Percentiles rank a stretch among this genome's conserved stretches.
Evolutionary conservation across 2,329 filamentous ascomycete species (phyloP).

Genomic region (Diaporthe ampelina): DNA sequence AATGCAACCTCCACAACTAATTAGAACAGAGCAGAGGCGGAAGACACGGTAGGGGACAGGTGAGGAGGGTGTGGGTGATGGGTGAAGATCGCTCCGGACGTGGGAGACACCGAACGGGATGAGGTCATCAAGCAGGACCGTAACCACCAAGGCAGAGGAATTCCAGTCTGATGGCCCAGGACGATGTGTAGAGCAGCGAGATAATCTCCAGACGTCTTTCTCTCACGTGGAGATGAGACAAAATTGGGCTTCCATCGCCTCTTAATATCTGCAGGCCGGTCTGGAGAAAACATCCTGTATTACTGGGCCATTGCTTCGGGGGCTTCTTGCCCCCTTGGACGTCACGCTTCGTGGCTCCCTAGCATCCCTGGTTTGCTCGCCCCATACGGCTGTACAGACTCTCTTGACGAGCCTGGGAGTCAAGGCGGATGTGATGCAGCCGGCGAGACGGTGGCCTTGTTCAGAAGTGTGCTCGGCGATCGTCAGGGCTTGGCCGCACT

Average conservation of each 20-base stretch:
- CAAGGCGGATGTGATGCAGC: slow-evolving; percentile 3
- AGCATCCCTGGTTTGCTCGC: neutral
- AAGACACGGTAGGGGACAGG: neutral
- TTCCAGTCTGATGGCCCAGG: neutral
- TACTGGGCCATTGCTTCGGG: neutral
- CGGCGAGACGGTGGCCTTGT: too few relatives aligned
- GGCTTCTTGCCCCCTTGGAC: neutral
- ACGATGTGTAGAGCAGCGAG: too few relatives aligned
- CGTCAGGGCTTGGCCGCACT: neutral
- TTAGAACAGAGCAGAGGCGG: neutral
- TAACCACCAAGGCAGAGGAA: slow-evolving; percentile 1
- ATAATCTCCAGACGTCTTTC: too few relatives aligned
- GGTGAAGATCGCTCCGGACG: slow-evolving; percentile 20
- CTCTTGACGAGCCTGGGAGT: neutral
- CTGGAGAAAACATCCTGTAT: neutral
- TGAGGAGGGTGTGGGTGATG: slow-evolving; percentile 24
- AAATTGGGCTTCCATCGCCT: neutral
- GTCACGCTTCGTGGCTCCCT: neutral
- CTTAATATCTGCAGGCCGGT: slow-evolving; percentile 5
- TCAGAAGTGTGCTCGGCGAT: neutral
- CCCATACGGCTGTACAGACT: neutral
- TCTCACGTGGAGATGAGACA: neutral
- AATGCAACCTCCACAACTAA: slow-evolving; percentile 24
- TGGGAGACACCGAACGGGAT: slow-evolving; percentile 27
- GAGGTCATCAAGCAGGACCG: slow-evolving; percentile 42